Percentiles rank a stretch among this genome's conserved stretches.
phyloP scores from a whole-genome alignment of 179 eudicot genomes.

The Patellifolia procumbens region DNA sequence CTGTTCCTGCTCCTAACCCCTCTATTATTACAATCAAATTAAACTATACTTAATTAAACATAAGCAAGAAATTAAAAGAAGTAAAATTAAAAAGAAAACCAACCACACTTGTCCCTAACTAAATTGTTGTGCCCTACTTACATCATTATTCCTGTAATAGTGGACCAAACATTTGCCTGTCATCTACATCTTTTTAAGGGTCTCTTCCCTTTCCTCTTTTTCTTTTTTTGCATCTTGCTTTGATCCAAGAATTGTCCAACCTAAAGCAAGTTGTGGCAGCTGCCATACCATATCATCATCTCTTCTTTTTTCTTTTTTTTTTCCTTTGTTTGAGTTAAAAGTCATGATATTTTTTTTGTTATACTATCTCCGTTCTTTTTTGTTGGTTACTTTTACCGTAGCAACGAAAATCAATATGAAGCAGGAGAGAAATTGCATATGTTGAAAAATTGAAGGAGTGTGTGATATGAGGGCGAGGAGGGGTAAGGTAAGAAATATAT shows the following conservation, averaged over 20 bases:
- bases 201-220: slow-evolving; percentile 21
- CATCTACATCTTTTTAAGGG: slow-evolving; percentile 19
- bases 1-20: slow-evolving; percentile 44
- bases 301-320: background rate
- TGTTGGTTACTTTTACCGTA: background rate
- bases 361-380: background rate
- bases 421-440: no score
- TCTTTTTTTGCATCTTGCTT: slow-evolving; percentile 31
- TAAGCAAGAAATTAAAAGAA: background rate
- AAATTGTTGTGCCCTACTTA: slow-evolving; percentile 27
- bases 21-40: slow-evolving; percentile 15
- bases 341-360: background rate
- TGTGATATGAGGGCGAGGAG: no score
- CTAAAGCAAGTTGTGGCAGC: slow-evolving; percentile 20
- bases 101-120: slow-evolving; percentile 28
- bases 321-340: background rate
- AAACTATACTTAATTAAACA: slow-evolving; percentile 4
- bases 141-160: slow-evolving; percentile 42
- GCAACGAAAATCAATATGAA: no score
- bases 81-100: background rate
- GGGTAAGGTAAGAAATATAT: no score
- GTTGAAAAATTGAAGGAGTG: no score
- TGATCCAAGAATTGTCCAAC: slow-evolving; percentile 33
- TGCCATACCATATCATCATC: slow-evolving; percentile 8
- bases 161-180: slow-evolving; percentile 33